These are phyloP conservation scores for Fusarium aywerte DNA, from an alignment of 2,329 filamentous ascomycete species.

Conservation along the genomic window DNA sequence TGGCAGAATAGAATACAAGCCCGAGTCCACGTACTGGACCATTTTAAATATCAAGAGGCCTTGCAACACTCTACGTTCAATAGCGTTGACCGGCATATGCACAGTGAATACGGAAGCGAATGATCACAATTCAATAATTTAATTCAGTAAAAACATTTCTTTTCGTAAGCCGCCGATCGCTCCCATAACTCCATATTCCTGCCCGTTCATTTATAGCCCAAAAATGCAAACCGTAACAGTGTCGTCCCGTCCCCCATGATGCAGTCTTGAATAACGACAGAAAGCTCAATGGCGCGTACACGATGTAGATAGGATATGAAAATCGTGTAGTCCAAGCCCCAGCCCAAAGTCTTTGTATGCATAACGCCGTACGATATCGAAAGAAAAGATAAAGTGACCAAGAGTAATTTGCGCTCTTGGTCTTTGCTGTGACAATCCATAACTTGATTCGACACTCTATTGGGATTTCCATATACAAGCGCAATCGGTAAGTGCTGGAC, in stretches of 20 bases:
- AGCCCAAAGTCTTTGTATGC: constrained; percentile 16
- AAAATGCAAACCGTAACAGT: constrained; percentile 26
- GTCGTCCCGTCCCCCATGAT: constrained; percentile 25
- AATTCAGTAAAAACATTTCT: constrained; percentile 26
- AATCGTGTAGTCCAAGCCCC: constrained; percentile 18
- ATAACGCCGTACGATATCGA: constrained; percentile 25
- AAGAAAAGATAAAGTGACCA: constrained; percentile 3
- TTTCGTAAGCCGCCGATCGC: constrained; percentile 31
- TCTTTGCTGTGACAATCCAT: not conserved
- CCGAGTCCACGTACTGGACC: not conserved
- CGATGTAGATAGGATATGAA: constrained; percentile 9
- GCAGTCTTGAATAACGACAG: constrained; percentile 34
- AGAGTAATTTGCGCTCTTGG: not conserved
- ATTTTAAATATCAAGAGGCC: not conserved
- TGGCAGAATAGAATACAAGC: not conserved
- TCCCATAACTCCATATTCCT: constrained; percentile 36
- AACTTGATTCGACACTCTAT: constrained; percentile 39
- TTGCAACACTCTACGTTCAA: not conserved
- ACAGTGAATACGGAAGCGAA: not conserved
- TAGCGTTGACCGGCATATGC: not conserved
- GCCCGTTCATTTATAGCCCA: constrained; percentile 22
- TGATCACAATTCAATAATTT: constrained; percentile 4
- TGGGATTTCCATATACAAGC: constrained; percentile 65
- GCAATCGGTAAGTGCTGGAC: constrained; percentile 59
- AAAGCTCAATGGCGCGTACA: constrained; percentile 17